These are phyloP conservation scores for Backusella macrospora DNA, from an alignment of 192 early-diverging fungal genomes.

Conservation along the genomic window DNA sequence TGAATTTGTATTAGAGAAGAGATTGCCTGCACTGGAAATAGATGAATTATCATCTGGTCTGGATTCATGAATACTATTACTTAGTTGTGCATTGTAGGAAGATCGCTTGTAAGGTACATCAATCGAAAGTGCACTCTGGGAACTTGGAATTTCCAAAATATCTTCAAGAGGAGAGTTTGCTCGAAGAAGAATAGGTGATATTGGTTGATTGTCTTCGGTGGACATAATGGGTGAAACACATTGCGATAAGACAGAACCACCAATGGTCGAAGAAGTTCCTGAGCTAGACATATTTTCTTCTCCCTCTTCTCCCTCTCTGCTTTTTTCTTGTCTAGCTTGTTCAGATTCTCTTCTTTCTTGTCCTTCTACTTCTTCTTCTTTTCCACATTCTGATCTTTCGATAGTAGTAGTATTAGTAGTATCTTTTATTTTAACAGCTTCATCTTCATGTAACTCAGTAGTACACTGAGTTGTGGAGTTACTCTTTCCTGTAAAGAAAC, in stretches of 20 bases:
- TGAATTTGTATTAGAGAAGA: not conserved
- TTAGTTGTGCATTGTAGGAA: conserved; percentile 10
- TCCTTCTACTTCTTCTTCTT: not conserved
- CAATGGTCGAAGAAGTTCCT: not conserved
- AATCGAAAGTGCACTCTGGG: conserved; percentile 7
- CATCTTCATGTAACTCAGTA: not conserved
- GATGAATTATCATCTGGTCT: conserved; percentile 10
- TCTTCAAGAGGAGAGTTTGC: not conserved
- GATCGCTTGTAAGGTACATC: not conserved
- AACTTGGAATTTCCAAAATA: conserved; percentile 5
- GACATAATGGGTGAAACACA: not conserved
- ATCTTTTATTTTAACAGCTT: not conserved
- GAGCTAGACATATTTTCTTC: not conserved
- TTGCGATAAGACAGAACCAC: not conserved
- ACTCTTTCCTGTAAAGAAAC: conserved; percentile 1
- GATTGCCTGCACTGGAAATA: not conserved
- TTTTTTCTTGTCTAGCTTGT: too few relatives aligned
- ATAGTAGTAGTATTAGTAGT: not conserved
- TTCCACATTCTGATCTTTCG: not conserved
- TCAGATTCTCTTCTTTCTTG: not conserved
- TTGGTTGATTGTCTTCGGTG: not conserved
- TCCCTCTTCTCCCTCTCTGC: not conserved
- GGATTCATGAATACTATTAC: not conserved
- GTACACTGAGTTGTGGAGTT: not conserved
- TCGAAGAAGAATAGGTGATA: not conserved